Evolutionary conservation across 2,329 filamentous ascomycete genomes (phyloP).

Genomic region (Zymoseptoria passerinii): DNA sequence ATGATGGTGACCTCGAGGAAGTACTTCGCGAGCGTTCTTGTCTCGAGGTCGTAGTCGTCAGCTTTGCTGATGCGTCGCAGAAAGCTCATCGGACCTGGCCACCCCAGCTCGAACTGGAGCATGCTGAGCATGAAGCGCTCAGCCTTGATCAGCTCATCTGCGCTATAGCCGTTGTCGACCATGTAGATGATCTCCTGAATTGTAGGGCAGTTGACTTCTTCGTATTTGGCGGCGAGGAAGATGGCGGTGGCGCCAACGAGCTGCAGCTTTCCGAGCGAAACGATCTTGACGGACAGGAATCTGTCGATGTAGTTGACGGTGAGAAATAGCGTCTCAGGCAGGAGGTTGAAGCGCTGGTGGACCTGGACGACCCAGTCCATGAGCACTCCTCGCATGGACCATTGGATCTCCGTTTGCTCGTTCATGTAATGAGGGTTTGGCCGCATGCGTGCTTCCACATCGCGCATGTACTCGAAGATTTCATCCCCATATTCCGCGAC

Average conservation of each 20-base stretch:
- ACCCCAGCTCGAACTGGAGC: constrained; percentile 90
- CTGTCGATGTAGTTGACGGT: constrained; percentile 96
- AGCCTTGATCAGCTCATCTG: constrained; percentile 90
- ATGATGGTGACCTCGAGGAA: constrained; percentile 95
- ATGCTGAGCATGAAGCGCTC: constrained; percentile 98
- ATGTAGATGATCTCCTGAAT: constrained; percentile 95
- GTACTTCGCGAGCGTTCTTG: constrained; percentile 91
- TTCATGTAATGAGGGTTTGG: constrained; percentile 96
- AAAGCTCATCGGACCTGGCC: constrained; percentile 99
- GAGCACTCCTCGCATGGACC: constrained; percentile 94
- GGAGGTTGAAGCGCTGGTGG: constrained; percentile 78
- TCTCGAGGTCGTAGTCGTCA: constrained; percentile 94
- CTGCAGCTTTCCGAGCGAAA: constrained; percentile 90
- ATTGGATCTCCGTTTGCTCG: constrained; percentile 84
- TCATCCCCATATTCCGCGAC: constrained; percentile 94
- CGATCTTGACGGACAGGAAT: constrained; percentile 88
- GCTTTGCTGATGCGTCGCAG: constrained; percentile 94
- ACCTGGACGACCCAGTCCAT: constrained; percentile 99
- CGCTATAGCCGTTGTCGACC: constrained; percentile 85
- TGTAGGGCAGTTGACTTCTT: constrained; percentile 96
- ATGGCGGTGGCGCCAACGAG: constrained; percentile 93
- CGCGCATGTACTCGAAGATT: constrained; percentile 85
- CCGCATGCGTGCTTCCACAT: constrained; percentile 77
- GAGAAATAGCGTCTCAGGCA: constrained; percentile 91
- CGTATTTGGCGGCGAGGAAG: constrained; percentile 93